Evolutionary conservation across 2,329 filamentous ascomycete species (phyloP), one percentile per base, ranked within the genome.

Genomic region (Cercospora sesami): DNA sequence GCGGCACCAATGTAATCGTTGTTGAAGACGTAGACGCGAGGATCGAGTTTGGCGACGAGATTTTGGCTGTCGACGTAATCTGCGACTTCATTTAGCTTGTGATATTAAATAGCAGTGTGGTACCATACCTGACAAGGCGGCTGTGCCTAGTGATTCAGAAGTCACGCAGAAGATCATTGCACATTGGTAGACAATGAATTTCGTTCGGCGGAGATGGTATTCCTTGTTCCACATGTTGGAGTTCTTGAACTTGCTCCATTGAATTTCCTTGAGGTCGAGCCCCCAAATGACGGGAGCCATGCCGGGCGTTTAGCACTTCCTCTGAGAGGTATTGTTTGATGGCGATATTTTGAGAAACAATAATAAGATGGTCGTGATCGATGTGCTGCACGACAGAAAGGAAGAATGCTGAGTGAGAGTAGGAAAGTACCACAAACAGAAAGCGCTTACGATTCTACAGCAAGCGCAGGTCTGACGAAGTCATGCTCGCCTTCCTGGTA

Each of bases 171-270:
- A 80, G 60, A 88, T 86, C 84, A 87, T 85, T 69, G 86, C 86
- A 65, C 83, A 78, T 74, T 88, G 86, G 73, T 88, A 88, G 65
- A 87, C 82, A 68, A 86, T 83, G 80, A 88, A 87, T 72, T 86
- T 87, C 8, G 84, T 85, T 21, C 84, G 80, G 53, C 86, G 83
- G 3, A 86, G 77, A 75, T 88, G 85, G 72, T 86, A 87, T 23
- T 73, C 72, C 12, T 80, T 78, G 33, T 78, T 82, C 71, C 84
- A 87, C 86, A 88, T 88, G 75, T 87, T 83, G n/a, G 80, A 81
- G 68, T 78, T 81, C 69, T 83, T 84, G 81, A 88, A 87, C 74
- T 86, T 87, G 68, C 77, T 77, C 85, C 85, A 88, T 79, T 85
- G 81, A 74, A 87, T 85, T 71, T 87, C 85, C 61, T 78, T 78